These are phyloP conservation scores for Gaertneriomyces sp. DNA, from an alignment of 192 early-diverging fungal species.

Conservation along the genomic window DNA sequence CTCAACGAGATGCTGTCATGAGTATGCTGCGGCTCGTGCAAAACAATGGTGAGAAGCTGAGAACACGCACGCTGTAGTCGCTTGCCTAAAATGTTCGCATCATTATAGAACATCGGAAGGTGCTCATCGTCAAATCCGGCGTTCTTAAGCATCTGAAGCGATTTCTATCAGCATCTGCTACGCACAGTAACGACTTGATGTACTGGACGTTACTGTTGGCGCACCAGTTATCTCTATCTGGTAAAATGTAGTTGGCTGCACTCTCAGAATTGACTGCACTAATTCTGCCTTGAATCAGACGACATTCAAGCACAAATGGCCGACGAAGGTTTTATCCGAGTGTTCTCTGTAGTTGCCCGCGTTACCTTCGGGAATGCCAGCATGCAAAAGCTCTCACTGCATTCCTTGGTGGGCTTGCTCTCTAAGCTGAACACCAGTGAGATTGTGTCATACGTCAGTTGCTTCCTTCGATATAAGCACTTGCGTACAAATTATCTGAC, in stretches of 20 bases:
- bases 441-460: neutral
- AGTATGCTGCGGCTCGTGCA: conserved; percentile 67
- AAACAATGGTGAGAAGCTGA: conserved; percentile 45
- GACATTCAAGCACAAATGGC: conserved; percentile 52
- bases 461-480: neutral
- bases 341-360: conserved; percentile 64
- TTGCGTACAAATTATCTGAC: neutral
- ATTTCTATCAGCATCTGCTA: conserved; percentile 50
- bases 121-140: conserved; percentile 54
- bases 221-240: conserved; percentile 66
- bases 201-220: conserved; percentile 76
- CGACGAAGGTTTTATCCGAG: conserved; percentile 48
- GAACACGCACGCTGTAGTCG: neutral
- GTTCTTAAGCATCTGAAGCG: conserved; percentile 55
- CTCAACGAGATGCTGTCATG: conserved; percentile 62
- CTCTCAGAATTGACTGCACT: too few relatives aligned
- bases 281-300: conserved; percentile 32
- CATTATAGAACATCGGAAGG: conserved; percentile 55
- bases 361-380: conserved; percentile 78
- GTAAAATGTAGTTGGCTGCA: conserved; percentile 29
- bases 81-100: conserved; percentile 8
- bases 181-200: conserved; percentile 69
- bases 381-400: conserved; percentile 79
- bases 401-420: conserved; percentile 68
- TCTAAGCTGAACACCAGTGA: conserved; percentile 44